Evolutionary conservation across 345 rosid species (phyloP).

Genomic region (Bruguiera sexangula): DNA sequence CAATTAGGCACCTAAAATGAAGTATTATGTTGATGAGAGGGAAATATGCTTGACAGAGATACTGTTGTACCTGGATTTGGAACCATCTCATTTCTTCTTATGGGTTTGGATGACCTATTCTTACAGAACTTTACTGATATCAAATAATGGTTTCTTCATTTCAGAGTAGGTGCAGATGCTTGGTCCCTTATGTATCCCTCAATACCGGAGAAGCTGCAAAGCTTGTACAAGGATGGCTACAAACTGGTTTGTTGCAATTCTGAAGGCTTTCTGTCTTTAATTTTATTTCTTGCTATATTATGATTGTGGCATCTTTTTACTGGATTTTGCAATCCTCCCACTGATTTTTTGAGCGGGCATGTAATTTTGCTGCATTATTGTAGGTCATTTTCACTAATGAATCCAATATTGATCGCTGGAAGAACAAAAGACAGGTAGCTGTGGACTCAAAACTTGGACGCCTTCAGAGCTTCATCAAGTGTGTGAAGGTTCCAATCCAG

Average conservation of each 20-base stretch:
- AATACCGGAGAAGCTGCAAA: conserved; percentile 75
- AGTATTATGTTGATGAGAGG: too few relatives aligned
- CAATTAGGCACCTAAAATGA: too few relatives aligned
- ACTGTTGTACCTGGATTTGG: too few relatives aligned
- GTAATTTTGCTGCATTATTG: not conserved
- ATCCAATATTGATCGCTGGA: conserved; percentile 97
- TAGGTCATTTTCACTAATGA: conserved; percentile 96
- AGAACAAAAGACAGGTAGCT: conserved; percentile 86
- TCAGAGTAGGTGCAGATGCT: conserved; percentile 83
- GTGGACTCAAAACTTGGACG: conserved; percentile 91
- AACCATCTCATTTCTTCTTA: too few relatives aligned
- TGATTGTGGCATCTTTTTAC: not conserved
- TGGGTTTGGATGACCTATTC: not conserved
- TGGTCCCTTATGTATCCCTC: conserved; percentile 93
- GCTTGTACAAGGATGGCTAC: conserved; percentile 74
- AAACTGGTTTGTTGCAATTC: conserved; percentile 62
- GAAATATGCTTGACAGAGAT: too few relatives aligned
- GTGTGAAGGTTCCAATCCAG: conserved; percentile 85
- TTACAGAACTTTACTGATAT: conserved; percentile 8
- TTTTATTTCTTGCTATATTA: conserved; percentile 2
- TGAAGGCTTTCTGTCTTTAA: conserved; percentile 4
- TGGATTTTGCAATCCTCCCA: not conserved
- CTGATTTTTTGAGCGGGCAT: not conserved
- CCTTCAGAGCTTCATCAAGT: conserved; percentile 64
- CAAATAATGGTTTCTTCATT: conserved; percentile 13